Evolutionary conservation across 106 monocot species (phyloP).

Genomic region (Platanthera zijinensis): DNA sequence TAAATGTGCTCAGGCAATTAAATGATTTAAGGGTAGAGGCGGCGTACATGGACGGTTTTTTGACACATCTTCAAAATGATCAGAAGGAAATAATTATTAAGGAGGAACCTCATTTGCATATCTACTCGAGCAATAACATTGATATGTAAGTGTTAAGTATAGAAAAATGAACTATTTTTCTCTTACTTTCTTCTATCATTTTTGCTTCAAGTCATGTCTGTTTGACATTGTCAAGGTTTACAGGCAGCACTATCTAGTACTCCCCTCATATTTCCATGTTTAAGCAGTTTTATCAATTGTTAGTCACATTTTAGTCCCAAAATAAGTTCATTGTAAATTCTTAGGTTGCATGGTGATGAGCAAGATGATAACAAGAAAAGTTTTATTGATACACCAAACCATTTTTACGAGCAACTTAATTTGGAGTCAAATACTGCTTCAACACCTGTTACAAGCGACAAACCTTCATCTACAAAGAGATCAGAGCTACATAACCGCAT

Average conservation of each 20-base stretch:
- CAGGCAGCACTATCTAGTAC: neutral
- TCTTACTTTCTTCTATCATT: neutral
- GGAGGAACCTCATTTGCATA: slow-evolving; percentile 67
- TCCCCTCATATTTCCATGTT: neutral
- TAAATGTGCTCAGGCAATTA: slow-evolving; percentile 49
- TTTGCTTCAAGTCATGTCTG: neutral
- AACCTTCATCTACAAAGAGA: slow-evolving; percentile 29
- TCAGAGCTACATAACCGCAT: slow-evolving; percentile 20
- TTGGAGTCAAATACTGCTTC: slow-evolving; percentile 21
- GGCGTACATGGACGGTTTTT: slow-evolving; percentile 72
- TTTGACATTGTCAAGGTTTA: neutral
- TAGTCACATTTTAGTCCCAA: neutral
- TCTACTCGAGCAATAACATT: slow-evolving; percentile 80
- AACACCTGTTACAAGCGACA: slow-evolving; percentile 36
- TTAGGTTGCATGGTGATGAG: slow-evolving; percentile 54
- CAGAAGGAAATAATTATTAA: slow-evolving; percentile 62
- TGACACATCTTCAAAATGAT: slow-evolving; percentile 69
- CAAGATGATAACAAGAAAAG: slow-evolving; percentile 28
- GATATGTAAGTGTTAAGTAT: slow-evolving; percentile 55
- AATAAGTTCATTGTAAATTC: neutral
- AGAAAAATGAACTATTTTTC: neutral
- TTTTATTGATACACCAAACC: slow-evolving; percentile 32
- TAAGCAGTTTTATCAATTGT: neutral
- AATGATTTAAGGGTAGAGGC: slow-evolving; percentile 42
- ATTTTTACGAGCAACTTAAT: slow-evolving; percentile 25